A percentile compares a stretch with the other conserved stretches of the same genome.
Conservation (phyloP, 2,329 filamentous ascomycete genomes). For the Aspergillus luchuensis region DNA sequence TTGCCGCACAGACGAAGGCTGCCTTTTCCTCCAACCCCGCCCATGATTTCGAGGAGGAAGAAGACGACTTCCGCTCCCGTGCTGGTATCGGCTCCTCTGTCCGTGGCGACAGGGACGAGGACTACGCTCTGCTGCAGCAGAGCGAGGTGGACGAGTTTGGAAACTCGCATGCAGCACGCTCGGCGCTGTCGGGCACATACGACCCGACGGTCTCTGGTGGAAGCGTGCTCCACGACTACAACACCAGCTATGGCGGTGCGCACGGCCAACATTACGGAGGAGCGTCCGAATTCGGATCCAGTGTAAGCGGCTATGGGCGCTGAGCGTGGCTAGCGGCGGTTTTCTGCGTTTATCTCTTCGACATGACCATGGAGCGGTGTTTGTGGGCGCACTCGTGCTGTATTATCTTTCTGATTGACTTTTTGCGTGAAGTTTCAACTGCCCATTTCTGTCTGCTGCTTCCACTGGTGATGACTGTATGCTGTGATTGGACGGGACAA, state of each 20-base stretch:
- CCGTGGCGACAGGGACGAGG: constrained; percentile 49
- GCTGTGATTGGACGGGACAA: constrained; percentile 10
- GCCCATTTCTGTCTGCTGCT: constrained; percentile 2
- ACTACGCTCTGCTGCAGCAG: constrained; percentile 56
- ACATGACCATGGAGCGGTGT: constrained; percentile 37
- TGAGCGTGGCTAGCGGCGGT: constrained; percentile 17
- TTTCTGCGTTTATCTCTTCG: constrained; percentile 24
- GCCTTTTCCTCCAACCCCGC: constrained; percentile 51
- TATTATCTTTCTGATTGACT: constrained; percentile 19
- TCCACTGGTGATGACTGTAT: constrained; percentile 13
- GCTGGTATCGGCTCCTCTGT: constrained; percentile 43
- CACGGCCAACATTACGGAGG: constrained; percentile 39
- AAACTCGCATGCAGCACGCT: constrained; percentile 33
- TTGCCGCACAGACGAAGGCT: constrained; percentile 52
- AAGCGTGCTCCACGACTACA: constrained; percentile 44
- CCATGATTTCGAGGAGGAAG: constrained; percentile 49
- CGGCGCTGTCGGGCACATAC: constrained; percentile 42
- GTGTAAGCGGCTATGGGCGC: constrained; percentile 27
- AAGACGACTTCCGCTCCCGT: constrained; percentile 47
- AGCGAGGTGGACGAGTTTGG: constrained; percentile 48
- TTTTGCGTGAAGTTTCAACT: constrained; percentile 11
- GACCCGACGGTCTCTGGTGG: constrained; percentile 41
- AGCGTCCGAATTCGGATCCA: constrained; percentile 27
- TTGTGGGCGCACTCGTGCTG: constrained; percentile 32
- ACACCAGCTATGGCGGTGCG: constrained; percentile 45